Conservation (phyloP, 768 basidiomycete genomes). For the Boletus edulis region DNA sequence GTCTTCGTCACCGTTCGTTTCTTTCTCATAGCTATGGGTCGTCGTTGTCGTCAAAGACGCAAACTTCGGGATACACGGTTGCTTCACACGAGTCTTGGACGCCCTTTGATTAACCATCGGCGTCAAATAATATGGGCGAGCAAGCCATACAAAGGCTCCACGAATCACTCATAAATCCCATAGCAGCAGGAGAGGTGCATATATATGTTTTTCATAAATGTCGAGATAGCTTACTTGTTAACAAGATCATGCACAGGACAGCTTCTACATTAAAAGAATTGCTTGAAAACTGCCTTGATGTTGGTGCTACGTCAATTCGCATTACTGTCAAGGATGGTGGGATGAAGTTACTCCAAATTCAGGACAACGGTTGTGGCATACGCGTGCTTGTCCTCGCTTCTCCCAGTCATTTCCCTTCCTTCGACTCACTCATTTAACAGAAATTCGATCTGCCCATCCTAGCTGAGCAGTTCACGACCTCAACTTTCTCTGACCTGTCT, state of each 20-base stretch:
- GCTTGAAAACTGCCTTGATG: conserved; percentile 94
- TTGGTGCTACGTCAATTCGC: conserved; percentile 81
- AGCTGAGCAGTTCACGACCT: conserved; percentile 94
- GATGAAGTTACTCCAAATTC: conserved; percentile 90
- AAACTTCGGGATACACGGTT: no score
- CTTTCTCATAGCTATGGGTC: no score
- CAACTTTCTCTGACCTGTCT: conserved; percentile 86
- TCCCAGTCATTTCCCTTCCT: neutral
- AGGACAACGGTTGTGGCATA: conserved; percentile 96
- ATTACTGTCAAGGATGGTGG: conserved; percentile 94
- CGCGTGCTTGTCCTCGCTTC: conserved; percentile 50
- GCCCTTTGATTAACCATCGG: no score
- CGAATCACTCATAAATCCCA: conserved; percentile 85
- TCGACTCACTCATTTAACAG: conserved; percentile 36
- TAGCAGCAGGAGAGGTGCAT: conserved; percentile 74
- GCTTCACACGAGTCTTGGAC: no score
- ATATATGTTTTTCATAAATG: neutral
- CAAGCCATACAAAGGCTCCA: conserved; percentile 64
- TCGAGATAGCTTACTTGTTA: conserved; percentile 17
- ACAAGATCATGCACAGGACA: conserved; percentile 82
- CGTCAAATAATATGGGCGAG: conserved; percentile 10
- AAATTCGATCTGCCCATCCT: conserved; percentile 87
- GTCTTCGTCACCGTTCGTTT: no score
- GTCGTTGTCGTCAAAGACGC: no score
- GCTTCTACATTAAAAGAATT: conserved; percentile 95